Evolutionary conservation across 2,329 filamentous ascomycete genomes (phyloP), one percentile per base, ranked within the genome.

Genomic region (Cryoendolithus antarcticus): DNA sequence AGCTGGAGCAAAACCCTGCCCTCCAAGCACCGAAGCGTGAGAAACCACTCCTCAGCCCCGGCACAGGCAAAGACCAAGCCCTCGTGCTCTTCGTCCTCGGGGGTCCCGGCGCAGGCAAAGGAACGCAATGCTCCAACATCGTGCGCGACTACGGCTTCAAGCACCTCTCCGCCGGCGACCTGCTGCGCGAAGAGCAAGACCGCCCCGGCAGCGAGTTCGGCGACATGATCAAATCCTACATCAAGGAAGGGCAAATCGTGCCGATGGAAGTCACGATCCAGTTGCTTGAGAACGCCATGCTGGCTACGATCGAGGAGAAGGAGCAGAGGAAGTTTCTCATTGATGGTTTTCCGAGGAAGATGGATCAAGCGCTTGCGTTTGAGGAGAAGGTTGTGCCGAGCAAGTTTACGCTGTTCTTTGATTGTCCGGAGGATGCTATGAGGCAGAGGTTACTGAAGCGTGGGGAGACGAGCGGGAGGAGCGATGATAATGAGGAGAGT

Each of bases 211-310:
- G 79, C 48, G 72, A 95, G 63, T 96, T 93, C 61, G 91, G 91
- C 59, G 77, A 86, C 49, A 73, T 96, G 66, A 98, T 98, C 73
- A 81, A 81, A 60, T 74, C 81, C 52, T 88, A 91, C 68, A 98
- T 98, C 71, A 84, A 82, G 58, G 81, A 98, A 60, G 91, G 91
- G 43, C 78, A 78, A 52, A 98, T 98, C 62, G 91, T 98, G 47
- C 91, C 91, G n/a, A 93, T 94, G 85, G 89, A 96, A 63, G 86
- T 96, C 37, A 98, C 91, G 4, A 82, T 98, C 43, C 81, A 88
- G 54, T 67, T 98, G 29, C 74, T 98, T 32, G 88, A 95, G 65
- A 93, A 94, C 62, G 86, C 88, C 42, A 96, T 98, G 85, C 72
- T 71, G 41, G 76, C 73, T 6, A 71, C 74, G 9, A 75, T 94